Conservation (phyloP, 1,284 basidiomycete genomes). For the Fomitiporia mediterranea region DNA sequence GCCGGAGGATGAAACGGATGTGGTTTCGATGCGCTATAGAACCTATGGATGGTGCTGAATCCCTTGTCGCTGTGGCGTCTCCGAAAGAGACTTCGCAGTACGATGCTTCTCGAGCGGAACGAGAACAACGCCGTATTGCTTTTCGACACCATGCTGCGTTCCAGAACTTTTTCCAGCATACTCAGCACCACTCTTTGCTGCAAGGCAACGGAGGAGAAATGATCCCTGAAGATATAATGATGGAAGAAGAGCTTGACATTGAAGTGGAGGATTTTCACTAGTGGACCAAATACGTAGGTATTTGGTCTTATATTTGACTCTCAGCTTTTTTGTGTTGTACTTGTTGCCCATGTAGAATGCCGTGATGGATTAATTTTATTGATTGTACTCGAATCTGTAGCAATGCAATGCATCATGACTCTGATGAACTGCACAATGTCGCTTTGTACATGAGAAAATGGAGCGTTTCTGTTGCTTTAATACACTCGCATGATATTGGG, state of each 20-base stretch:
- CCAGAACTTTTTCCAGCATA: no score
- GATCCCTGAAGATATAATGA: neutral
- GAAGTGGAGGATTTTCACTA: constrained; percentile 3
- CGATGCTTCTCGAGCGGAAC: neutral
- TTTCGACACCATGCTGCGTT: no score
- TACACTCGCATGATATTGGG: no score
- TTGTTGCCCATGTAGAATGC: no score
- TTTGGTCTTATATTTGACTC: neutral
- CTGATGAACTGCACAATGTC: no score
- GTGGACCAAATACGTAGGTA: neutral
- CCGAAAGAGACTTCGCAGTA: constrained; percentile 8
- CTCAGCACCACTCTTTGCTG: no score
- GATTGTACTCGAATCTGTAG: no score
- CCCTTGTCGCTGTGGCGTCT: constrained; percentile 10
- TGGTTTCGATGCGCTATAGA: constrained; percentile 14
- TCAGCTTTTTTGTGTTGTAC: neutral
- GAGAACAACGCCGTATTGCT: no score
- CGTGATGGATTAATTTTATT: no score
- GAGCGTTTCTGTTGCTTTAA: no score
- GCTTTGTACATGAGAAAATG: no score
- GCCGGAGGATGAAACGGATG: neutral
- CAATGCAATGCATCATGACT: no score
- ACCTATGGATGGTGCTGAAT: constrained; percentile 15
- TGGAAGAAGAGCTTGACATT: neutral
- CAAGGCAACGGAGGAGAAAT: neutral